phyloP scores from a whole-genome alignment of 441 rosid species.

The Syzygium malaccense region DNA sequence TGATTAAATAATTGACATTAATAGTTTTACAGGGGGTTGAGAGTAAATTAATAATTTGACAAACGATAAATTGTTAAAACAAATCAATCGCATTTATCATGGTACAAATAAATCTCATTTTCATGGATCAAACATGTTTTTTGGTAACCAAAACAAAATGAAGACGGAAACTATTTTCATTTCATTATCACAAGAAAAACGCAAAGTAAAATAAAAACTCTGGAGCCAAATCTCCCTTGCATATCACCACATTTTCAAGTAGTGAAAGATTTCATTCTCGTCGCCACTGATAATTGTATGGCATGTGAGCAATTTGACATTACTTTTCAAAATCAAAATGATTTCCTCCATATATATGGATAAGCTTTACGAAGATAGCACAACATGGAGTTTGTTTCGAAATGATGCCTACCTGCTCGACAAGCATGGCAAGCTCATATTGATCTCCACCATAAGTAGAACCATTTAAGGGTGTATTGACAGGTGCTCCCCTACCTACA shows the following conservation, averaged over 20 bases:
- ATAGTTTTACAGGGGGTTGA: not conserved
- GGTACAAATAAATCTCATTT: not conserved
- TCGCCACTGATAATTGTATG: not conserved
- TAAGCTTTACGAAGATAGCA: not conserved
- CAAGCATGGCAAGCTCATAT: not conserved
- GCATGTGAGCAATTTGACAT: not conserved
- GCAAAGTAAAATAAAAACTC: not conserved
- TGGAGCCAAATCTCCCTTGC: not conserved
- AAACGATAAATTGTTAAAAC: not conserved
- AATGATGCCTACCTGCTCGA: not conserved
- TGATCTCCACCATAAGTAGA: not conserved
- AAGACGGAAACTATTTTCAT: not conserved
- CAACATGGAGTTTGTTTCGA: not conserved
- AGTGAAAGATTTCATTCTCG: not conserved
- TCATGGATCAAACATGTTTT: too few relatives aligned
- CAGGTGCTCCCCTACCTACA: not conserved
- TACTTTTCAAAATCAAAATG: not conserved
- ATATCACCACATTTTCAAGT: not conserved
- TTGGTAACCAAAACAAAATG: too few relatives aligned
- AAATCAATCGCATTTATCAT: not conserved
- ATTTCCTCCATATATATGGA: not conserved
- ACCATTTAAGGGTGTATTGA: not conserved
- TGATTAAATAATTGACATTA: not conserved
- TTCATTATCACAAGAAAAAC: not conserved
- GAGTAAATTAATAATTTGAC: not conserved